A percentile compares a stretch with the other conserved stretches of the same genome.
These are phyloP conservation scores for Dactylellina drechsleri DNA, from an alignment of 2,329 filamentous ascomycete genomes.

Conservation along the genomic window DNA sequence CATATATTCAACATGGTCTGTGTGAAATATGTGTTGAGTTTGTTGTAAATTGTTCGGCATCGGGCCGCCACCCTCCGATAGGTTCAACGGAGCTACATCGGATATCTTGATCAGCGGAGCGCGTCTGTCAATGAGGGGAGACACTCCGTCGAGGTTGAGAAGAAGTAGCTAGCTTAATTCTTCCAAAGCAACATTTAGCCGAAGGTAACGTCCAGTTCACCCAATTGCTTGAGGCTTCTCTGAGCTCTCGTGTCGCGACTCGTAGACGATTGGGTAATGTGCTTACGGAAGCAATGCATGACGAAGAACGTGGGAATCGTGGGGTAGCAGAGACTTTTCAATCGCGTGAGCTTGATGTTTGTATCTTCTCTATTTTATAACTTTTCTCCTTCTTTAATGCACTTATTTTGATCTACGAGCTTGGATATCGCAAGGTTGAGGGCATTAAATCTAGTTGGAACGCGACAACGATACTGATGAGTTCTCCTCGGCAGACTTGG, in stretches of 20 bases:
- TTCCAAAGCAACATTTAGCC: conserved; percentile 9
- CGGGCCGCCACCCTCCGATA: conserved; percentile 3
- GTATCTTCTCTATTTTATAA: conserved; percentile 3
- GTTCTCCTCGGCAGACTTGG: conserved; percentile 33
- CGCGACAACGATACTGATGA: conserved; percentile 16
- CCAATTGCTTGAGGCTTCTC: too few species aligned
- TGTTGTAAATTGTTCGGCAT: conserved; percentile 5
- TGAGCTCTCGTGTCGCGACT: not conserved
- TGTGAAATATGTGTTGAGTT: conserved; percentile 2
- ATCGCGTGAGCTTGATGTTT: conserved; percentile 23
- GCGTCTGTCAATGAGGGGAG: conserved; percentile 7
- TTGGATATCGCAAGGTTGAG: not conserved
- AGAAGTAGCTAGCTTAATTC: conserved; percentile 31
- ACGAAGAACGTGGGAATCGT: conserved; percentile 34
- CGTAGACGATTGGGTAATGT: conserved; percentile 18
- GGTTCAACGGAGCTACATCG: not conserved
- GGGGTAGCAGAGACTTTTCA: conserved; percentile 25
- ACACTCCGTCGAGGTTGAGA: conserved; percentile 25
- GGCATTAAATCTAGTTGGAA: not conserved
- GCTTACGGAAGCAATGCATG: conserved; percentile 35
- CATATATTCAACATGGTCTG: not conserved
- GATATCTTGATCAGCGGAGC: too few species aligned
- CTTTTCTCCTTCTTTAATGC: not conserved
- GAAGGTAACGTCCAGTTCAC: not conserved
- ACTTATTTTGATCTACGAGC: not conserved